phyloP scores from a whole-genome alignment of 306 rosid genomes.

The Begonia masoniana region DNA sequence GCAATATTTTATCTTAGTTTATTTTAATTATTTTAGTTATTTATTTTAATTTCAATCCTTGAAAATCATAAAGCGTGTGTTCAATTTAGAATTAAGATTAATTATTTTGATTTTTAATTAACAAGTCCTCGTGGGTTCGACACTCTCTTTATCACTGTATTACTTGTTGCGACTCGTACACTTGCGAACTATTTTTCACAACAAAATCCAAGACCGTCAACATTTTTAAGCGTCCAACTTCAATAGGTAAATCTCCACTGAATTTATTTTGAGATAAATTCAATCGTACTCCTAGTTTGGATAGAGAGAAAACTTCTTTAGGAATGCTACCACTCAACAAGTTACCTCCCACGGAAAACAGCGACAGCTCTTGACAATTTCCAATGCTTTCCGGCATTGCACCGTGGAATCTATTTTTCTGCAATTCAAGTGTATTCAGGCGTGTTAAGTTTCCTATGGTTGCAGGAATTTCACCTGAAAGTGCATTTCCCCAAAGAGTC shows the following conservation, averaged over 20 bases:
- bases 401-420: slow-evolving; percentile 16
- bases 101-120: too few species aligned
- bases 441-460: slow-evolving; percentile 16
- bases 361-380: slow-evolving; percentile 7
- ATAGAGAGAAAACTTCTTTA: slow-evolving; percentile 9
- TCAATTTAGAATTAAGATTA: too few species aligned
- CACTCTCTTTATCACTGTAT: too few species aligned
- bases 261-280: slow-evolving; percentile 12
- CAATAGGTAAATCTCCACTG: slow-evolving; percentile 11
- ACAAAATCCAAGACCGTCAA: background rate
- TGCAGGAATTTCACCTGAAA: slow-evolving; percentile 14
- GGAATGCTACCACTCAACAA: slow-evolving; percentile 20
- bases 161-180: too few species aligned
- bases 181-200: too few species aligned
- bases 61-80: too few species aligned
- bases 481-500: slow-evolving; percentile 1
- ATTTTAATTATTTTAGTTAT: too few species aligned
- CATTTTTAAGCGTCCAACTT: slow-evolving; percentile 9
- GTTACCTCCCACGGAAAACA: slow-evolving; percentile 5
- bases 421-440: slow-evolving; percentile 5
- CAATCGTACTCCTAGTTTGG: slow-evolving; percentile 14
- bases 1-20: too few species aligned
- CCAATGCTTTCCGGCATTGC: slow-evolving; percentile 14
- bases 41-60: too few species aligned
- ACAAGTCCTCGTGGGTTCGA: too few species aligned